Evolutionary conservation across 768 basidiomycete genomes (phyloP), one percentile per base, ranked within the genome.

Genomic region (Amanita subjunquillea): DNA sequence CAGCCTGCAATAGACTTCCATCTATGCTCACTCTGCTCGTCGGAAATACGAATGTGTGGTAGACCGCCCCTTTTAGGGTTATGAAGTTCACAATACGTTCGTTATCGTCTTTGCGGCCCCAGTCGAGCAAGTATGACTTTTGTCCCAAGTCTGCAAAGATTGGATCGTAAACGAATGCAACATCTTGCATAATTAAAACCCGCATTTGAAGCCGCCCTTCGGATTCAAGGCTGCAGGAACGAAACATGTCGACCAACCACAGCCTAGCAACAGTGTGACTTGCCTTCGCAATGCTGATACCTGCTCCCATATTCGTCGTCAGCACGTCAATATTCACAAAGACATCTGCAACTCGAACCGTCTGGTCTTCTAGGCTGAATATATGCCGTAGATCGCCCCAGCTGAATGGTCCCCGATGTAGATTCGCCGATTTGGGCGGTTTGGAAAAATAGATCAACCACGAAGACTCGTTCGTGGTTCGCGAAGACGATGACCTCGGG

Each of bases 101-200:
- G 40, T 75, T 76, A 27, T 61, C 66, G 13, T 58, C 48, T 6
- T 54, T 53, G 4, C 62, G 61, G 17, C 76, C 74, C 79, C 80
- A 84, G 55, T 80, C 79, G 39, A 83, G 66, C 23, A 82, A 54
- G 56, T 76, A 72, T 4, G 76, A 71, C 57, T 58, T 62, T 3
- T 58, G 58, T 7, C 69, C 65, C 1, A 66, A 71, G 48, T 84
- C 82, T 38, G 82, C 67, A 23, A 78, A 67, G 30, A 82, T 65
- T 0, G 83, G 83, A 53, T 80, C 76, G 46, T 77, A 72, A 7
- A 82, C 38, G 54, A 82, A 83, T 0, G 73, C 78, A 56, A 74
- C 60, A 7, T 70, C 55, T 2, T 50, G 51, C 6, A 65, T 54
- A 9, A 73, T 70, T 47, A 72, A 68, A 12, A 81, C 49, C 4